These are phyloP conservation scores for Aspergillus fischeri DNA, from an alignment of 2,329 filamentous ascomycete species.

Conservation along the genomic window DNA sequence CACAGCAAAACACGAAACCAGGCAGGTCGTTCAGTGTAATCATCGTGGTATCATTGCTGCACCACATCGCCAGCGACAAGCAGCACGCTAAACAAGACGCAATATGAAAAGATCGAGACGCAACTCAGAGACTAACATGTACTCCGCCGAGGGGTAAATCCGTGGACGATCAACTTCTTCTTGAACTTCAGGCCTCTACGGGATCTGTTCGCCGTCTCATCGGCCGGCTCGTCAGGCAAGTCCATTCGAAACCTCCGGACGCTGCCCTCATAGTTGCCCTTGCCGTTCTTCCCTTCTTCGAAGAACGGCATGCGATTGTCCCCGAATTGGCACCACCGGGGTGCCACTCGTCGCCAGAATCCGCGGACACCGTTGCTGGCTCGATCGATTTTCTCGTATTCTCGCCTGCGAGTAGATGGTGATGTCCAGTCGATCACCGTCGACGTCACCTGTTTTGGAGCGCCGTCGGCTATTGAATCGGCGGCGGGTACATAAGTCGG, in stretches of 20 bases:
- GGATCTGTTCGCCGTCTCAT: background rate
- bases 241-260: slow-evolving; percentile 45
- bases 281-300: slow-evolving; percentile 34
- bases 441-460: slow-evolving; percentile 23
- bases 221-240: slow-evolving; percentile 30
- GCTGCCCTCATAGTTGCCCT: slow-evolving; percentile 40
- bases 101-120: background rate
- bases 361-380: slow-evolving; percentile 40
- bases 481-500: background rate
- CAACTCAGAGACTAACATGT: background rate
- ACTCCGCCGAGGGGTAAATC: background rate
- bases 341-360: slow-evolving; percentile 39
- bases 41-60: background rate
- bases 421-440: slow-evolving; percentile 48
- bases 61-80: background rate
- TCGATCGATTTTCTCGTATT: slow-evolving; percentile 53
- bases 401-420: slow-evolving; percentile 38
- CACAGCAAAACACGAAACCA: background rate
- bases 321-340: slow-evolving; percentile 35
- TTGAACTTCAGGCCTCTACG: slow-evolving; percentile 10
- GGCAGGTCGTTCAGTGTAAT: background rate
- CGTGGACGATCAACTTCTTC: slow-evolving; percentile 8
- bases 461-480: background rate
- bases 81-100: background rate
- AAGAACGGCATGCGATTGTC: slow-evolving; percentile 38